phyloP scores from a whole-genome alignment of 2,329 filamentous ascomycete species.

The Tolypocladium paradoxum region DNA sequence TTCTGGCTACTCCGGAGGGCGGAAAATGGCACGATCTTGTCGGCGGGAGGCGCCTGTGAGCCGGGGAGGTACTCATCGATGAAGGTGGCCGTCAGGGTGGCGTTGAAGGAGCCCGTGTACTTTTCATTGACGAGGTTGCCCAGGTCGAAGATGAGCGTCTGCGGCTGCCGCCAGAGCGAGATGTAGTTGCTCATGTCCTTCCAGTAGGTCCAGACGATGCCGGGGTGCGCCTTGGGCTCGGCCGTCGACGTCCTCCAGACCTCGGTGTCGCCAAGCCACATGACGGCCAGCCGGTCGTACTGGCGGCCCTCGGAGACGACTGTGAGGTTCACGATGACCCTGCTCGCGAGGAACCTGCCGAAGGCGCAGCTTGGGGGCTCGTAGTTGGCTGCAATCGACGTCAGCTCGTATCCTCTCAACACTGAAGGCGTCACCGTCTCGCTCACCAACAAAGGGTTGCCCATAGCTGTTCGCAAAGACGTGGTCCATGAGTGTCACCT shows the following conservation, averaged over 20 bases:
- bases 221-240: conserved; percentile 54
- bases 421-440: neutral
- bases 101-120: conserved; percentile 66
- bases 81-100: conserved; percentile 64
- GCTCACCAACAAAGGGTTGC: conserved; percentile 58
- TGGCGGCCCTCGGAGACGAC: conserved; percentile 61
- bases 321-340: conserved; percentile 66
- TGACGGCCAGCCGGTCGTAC: conserved; percentile 63
- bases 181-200: conserved; percentile 71
- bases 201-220: conserved; percentile 65
- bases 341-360: conserved; percentile 61
- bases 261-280: conserved; percentile 69
- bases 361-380: conserved; percentile 51
- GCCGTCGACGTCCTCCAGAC: conserved; percentile 79
- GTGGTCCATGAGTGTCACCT: conserved; percentile 56
- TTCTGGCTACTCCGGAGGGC: conserved; percentile 37
- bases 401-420: neutral
- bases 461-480: conserved; percentile 64
- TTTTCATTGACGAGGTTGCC: conserved; percentile 58
- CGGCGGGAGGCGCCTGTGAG: conserved; percentile 31
- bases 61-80: conserved; percentile 31
- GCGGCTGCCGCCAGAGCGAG: conserved; percentile 54
- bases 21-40: conserved; percentile 59
- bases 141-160: conserved; percentile 72
- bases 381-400: conserved; percentile 5